Base-by-base conservation (phyloP, 1,284 basidiomycete genomes). In the Moesziomyces sp. region DNA sequence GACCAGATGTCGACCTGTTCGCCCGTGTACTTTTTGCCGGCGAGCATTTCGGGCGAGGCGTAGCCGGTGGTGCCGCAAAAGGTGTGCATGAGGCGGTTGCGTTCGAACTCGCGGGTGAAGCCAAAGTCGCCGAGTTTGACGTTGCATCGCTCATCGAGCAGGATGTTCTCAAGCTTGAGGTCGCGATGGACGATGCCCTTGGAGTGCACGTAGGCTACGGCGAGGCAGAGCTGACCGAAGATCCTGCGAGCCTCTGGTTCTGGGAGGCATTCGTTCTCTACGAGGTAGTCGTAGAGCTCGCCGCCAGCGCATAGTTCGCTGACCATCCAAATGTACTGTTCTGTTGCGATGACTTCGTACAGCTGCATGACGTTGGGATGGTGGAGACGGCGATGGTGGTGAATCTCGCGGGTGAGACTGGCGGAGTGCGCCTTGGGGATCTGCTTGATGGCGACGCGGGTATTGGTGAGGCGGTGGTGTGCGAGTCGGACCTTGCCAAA, bases 1-100 rank as follows among this genome's bases (percentile, higher is more conserved):
- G 97, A 98, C 96, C 96, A 99, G 28, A 97, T 88, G 81, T 99
- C 97, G 48, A 97, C 94, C 88, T 97, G 94, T 91, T 92, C 90
- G 7, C 97, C 97, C 24, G 91, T 88, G 82, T 99, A 99, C 84
- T 91, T 94, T 84, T 90, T 90, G 5, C 92, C 92, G 70, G 91
- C 88, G 9, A 99, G 86, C 90, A 99, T 97, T 85, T 99, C 96
- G 1, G 96, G 96, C 14, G 93, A 90, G 1, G 94, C 96, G 84
- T 99, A 90, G 40, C 93, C 94, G 0, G 95, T 96, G 1, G 97
- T 99, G 7, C 97, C 96, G 82, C 97, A 99, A 82, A 92, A 96
- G 0, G 96, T 99, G 77, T 97, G 94, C 88, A 99, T 90, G 44
- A 93, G 86, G 21, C 87, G 86, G 1, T 93, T 92, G 44, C 88